A percentile compares a stretch with the other conserved stretches of the same genome.
Evolutionary conservation across 2,329 filamentous ascomycete genomes (phyloP).

Genomic region (Truncatella angustata): DNA sequence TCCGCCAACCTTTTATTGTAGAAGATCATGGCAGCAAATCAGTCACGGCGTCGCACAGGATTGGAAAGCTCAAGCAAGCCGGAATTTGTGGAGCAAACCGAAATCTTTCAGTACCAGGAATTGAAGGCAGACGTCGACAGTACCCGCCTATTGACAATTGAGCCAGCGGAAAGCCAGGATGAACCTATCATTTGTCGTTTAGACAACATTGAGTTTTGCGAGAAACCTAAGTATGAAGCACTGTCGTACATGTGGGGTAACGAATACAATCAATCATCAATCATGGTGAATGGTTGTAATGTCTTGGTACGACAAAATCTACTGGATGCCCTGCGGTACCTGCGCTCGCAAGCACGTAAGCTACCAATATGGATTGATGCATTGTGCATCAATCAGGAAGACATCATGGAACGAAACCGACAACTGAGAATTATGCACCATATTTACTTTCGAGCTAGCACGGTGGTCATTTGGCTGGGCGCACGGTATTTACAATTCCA

Average conservation of each 20-base stretch:
- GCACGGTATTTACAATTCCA: constrained; percentile 4
- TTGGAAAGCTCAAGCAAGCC: background rate
- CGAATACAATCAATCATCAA: background rate
- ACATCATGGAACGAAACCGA: constrained; percentile 17
- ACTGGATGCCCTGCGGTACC: constrained; percentile 14
- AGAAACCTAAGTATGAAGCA: background rate
- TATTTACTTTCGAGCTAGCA: constrained; percentile 19
- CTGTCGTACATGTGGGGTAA: constrained; percentile 1
- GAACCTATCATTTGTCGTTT: background rate
- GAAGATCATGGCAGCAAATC: background rate
- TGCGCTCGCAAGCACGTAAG: constrained; percentile 6
- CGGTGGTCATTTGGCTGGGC: constrained; percentile 21
- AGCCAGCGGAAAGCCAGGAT: background rate
- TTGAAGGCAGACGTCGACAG: background rate
- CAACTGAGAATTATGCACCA: constrained; percentile 21
- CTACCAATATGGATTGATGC: constrained; percentile 20
- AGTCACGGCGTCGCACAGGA: background rate
- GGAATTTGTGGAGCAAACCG: background rate
- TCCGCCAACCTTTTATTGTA: too few relatives aligned
- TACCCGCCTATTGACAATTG: background rate
- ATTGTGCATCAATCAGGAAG: constrained; percentile 22
- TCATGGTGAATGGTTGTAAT: background rate
- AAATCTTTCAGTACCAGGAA: background rate
- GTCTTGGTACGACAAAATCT: constrained; percentile 13
- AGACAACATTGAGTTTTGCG: background rate